phyloP scores from a whole-genome alignment of 2,329 filamentous ascomycete species.

The Geosmithia flava region DNA sequence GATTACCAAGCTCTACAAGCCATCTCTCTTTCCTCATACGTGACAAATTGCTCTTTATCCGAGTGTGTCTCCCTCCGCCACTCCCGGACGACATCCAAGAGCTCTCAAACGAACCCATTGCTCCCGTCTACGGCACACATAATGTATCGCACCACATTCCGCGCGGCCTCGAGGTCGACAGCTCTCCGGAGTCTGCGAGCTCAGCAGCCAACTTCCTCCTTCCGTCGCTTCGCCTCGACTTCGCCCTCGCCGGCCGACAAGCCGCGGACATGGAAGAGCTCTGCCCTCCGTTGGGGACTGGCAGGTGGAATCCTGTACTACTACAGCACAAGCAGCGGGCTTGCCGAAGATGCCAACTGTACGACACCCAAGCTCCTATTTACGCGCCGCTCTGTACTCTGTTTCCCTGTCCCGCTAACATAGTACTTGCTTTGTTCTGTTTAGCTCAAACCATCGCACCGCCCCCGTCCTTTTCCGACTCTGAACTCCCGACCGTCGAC shows the following conservation, averaged over 20 bases:
- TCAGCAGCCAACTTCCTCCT: conserved; percentile 16
- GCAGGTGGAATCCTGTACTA: conserved; percentile 75
- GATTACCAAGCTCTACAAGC: neutral
- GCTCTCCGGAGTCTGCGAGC: conserved; percentile 25
- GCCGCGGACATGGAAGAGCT: conserved; percentile 72
- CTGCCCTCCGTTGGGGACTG: conserved; percentile 59
- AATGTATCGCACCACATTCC: conserved; percentile 42
- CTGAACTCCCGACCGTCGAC: conserved; percentile 52
- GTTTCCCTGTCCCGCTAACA: neutral
- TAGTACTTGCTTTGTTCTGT: neutral
- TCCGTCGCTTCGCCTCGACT: conserved; percentile 41
- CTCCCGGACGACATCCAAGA: neutral
- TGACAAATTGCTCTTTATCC: neutral
- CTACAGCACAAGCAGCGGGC: conserved; percentile 82
- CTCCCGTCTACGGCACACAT: neutral
- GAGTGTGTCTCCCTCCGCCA: neutral
- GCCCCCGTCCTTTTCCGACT: conserved; percentile 40
- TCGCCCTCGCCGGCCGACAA: conserved; percentile 44
- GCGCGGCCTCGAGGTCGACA: conserved; percentile 29
- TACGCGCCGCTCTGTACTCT: conserved; percentile 5
- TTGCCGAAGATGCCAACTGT: conserved; percentile 59
- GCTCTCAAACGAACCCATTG: neutral
- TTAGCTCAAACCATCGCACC: conserved; percentile 20
- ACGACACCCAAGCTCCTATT: conserved; percentile 40
- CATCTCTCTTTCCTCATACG: neutral